phyloP scores from a whole-genome alignment of 2,329 filamentous ascomycete genomes.

The Beauveria scarabaeidicola region DNA sequence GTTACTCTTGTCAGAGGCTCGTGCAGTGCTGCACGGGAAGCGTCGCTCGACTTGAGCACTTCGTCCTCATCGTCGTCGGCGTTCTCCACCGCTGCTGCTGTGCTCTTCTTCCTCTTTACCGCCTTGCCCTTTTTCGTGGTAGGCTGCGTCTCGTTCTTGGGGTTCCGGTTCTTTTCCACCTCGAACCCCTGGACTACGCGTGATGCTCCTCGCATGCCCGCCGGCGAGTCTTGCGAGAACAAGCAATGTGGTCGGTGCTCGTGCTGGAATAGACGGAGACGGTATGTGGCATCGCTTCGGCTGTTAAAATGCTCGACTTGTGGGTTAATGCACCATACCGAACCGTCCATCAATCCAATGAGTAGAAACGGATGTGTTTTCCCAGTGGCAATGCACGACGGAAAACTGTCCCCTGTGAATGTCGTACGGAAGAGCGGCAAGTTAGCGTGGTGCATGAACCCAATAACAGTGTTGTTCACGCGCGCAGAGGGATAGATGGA shows the following conservation, averaged over 20 bases:
- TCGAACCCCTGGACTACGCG: conserved; percentile 45
- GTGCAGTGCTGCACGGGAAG: conserved; percentile 42
- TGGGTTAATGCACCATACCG: conserved; percentile 38
- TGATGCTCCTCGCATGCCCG: conserved; percentile 34
- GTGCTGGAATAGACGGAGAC: conserved; percentile 41
- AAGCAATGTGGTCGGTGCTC: conserved; percentile 36
- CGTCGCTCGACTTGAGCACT: conserved; percentile 24
- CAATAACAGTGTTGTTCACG: conserved; percentile 43
- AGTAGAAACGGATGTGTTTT: conserved; percentile 45
- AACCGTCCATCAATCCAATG: conserved; percentile 45
- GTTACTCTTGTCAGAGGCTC: conserved; percentile 57
- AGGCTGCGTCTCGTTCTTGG: conserved; percentile 30
- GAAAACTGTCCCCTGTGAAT: conserved; percentile 41
- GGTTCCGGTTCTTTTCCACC: conserved; percentile 41
- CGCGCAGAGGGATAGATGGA: conserved; percentile 44
- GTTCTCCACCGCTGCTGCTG: conserved; percentile 19
- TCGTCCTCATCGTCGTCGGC: conserved; percentile 26
- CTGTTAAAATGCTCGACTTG: conserved; percentile 29
- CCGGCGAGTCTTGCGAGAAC: conserved; percentile 22
- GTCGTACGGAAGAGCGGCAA: conserved; percentile 46
- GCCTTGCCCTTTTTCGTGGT: conserved; percentile 27
- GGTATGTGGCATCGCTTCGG: conserved; percentile 25
- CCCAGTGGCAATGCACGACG: conserved; percentile 42
- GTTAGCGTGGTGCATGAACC: conserved; percentile 43
- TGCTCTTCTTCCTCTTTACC: conserved; percentile 25